These are phyloP conservation scores for Venturia oleaginea DNA, from an alignment of 2,329 filamentous ascomycete species.

Conservation along the genomic window DNA sequence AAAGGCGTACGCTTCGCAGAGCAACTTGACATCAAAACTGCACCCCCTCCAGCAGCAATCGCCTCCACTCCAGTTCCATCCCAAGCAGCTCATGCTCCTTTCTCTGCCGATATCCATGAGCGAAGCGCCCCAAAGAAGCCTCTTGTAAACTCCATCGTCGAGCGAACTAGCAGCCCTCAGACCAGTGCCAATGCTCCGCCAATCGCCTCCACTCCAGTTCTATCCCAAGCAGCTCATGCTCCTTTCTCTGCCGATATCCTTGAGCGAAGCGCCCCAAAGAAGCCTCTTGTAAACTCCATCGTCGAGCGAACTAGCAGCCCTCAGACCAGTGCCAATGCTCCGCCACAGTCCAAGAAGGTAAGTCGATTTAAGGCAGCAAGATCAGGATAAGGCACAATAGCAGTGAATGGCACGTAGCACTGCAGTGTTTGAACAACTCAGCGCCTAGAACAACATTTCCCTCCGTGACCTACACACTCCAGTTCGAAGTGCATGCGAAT, in stretches of 20 bases:
- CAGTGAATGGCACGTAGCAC: not conserved
- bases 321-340: constrained; percentile 14
- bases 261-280: constrained; percentile 18
- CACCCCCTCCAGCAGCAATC: constrained; percentile 26
- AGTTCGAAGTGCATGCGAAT: not conserved
- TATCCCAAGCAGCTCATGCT: constrained; percentile 21
- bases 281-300: constrained; percentile 24
- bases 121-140: not conserved
- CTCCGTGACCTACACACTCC: not conserved
- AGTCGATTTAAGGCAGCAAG: constrained; percentile 68
- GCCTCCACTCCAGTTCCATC: constrained; percentile 22
- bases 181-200: constrained; percentile 18
- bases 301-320: constrained; percentile 29
- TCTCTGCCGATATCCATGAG: constrained; percentile 23
- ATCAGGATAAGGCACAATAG: constrained; percentile 28
- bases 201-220: constrained; percentile 22
- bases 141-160: constrained; percentile 30
- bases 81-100: constrained; percentile 19
- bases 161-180: constrained; percentile 24
- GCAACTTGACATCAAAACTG: constrained; percentile 59
- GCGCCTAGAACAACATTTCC: not conserved
- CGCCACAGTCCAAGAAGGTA: constrained; percentile 49
- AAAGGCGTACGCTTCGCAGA: constrained; percentile 79
- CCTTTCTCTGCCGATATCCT: constrained; percentile 20
- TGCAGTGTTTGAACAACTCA: not conserved